Base-by-base conservation (phyloP, 768 basidiomycete species). In the Serpula lacrymans region DNA sequence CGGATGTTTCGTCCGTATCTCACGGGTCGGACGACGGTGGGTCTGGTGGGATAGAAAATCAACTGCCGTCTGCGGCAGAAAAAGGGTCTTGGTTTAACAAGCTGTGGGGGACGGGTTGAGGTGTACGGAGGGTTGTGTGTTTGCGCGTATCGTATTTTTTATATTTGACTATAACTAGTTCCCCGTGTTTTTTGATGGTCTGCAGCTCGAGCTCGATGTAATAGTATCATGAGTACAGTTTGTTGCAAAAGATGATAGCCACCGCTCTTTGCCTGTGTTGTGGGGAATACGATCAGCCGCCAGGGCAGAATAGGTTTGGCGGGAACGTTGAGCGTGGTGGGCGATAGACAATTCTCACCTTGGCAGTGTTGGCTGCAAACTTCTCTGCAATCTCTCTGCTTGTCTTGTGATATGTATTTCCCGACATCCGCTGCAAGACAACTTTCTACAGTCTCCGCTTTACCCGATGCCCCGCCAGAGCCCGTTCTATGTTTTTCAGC, bases 381-480 rank as follows among this genome's bases (percentile, higher is more conserved):
- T 37, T 21, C 35, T 7, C 6, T 22, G 28, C 23, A 12, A 32
- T 34, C 25, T 9, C 28, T 31, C 36, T 14, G 4, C 11, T 6
- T 17, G 36, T 27, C 22, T 38, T 20, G 38, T 17, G 14, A 30
- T 6, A 91, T 91, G 88, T 92, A 90, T 66, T 91, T 91, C 63
- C 88, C 87, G 43, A 90, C 85, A 18, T 79, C 84, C 25, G 79
- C 85, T 30, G 85, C 88, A 21, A 70, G 77, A 53, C 85, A 80
- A 55, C 72, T 91, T 29, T 81, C 82, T 13, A 78, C 79, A 13
- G 71, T 73, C 16, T 86, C 88, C 25, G 71, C 78, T n/a, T 66
- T 88, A 24, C 80, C 84, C 21, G 77, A 83, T 46, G 61, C 75
- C 33, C 69, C 75, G 11, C 62, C 72, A 37, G 82, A 87, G 53